Conservation (phyloP, 306 rosid genomes). For the Cyamopsis tetragonoloba region DNA sequence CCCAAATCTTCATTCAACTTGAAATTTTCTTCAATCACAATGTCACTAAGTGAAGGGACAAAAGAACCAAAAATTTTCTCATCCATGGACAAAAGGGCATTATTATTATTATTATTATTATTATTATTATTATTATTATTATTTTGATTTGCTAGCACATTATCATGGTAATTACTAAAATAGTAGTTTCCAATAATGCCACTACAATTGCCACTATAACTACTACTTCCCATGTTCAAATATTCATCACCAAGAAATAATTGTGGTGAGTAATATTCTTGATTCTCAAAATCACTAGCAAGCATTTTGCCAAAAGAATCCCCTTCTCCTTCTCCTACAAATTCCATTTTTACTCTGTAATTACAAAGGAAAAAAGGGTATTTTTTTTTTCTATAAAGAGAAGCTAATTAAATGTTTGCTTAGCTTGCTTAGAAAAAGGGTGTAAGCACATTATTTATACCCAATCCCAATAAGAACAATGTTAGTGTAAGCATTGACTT, state of each 20-base stretch:
- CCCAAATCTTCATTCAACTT: slow-evolving; percentile 28
- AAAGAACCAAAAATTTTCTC: slow-evolving; percentile 32
- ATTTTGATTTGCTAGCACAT: slow-evolving; percentile 12
- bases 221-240: slow-evolving; percentile 38
- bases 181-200: slow-evolving; percentile 26
- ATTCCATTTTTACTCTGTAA: slow-evolving; percentile 45
- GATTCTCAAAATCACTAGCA: slow-evolving; percentile 45
- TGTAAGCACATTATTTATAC: slow-evolving; percentile 40
- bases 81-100: slow-evolving; percentile 29
- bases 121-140: no score
- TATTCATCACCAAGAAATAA: slow-evolving; percentile 46
- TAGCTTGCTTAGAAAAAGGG: slow-evolving; percentile 20
- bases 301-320: slow-evolving; percentile 50
- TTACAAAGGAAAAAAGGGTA: neutral
- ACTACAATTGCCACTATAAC: slow-evolving; percentile 34
- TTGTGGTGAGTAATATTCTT: slow-evolving; percentile 42
- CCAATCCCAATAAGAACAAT: slow-evolving; percentile 29
- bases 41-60: slow-evolving; percentile 35
- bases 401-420: slow-evolving; percentile 32
- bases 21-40: slow-evolving; percentile 40
- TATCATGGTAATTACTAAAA: slow-evolving; percentile 22
- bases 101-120: no score
- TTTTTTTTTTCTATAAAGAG: neutral
- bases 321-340: slow-evolving; percentile 71
- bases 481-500: slow-evolving; percentile 52